Evolutionary conservation across 1,284 basidiomycete species (phyloP), one percentile per base, ranked within the genome.

Genomic region (Laetiporus sulphureus): DNA sequence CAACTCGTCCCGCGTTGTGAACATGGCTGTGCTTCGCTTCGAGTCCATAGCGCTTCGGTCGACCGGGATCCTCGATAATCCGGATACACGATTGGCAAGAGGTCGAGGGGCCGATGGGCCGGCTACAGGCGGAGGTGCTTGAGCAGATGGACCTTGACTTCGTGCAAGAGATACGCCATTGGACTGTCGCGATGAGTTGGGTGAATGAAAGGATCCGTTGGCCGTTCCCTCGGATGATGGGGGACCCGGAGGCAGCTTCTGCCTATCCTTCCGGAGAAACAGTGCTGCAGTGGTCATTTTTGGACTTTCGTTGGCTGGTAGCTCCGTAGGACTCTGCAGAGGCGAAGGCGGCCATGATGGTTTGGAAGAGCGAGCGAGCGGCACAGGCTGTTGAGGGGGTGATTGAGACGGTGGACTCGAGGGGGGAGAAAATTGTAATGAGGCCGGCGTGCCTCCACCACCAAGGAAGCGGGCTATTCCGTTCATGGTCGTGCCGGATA

Each of bases 1-100:
- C 41, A 93, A 73, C 53, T 91, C 87, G 54, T 91, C 89, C 30
- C 80, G 69, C 11, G 73, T 72, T 44, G 74, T 77, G 36, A 72
- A 57, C 27, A 65, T 51, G 10, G 59, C 65, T 3, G 71, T 72
- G 4, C 62, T 53, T 27, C 68, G 66, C 49, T 71, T 70, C 58
- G 59, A 61, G 31, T 62, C 63, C 15, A 49, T 49, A 32, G 56
- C 62, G 27, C 57, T 23, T 23, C 50, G 51, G 48, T 61, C 58
- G 20, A 63, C 60, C 29, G 66, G 64, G 42, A 63, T 61, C 45
- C 58, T 54, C 29, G 54, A 38, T 29, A 59, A 48, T 48, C 53
- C 55, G 22, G 51, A 57, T 37, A 57, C 55, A 35, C 38, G 62
- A 53, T 40, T 58, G 3, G 58, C 58, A 4, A 54, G 49, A 16